Percentiles rank a stretch among this genome's conserved stretches.
These are phyloP conservation scores for Capsaspora owczarzaki DNA, from an alignment of 78 protist genomes.

Conservation along the genomic window DNA sequence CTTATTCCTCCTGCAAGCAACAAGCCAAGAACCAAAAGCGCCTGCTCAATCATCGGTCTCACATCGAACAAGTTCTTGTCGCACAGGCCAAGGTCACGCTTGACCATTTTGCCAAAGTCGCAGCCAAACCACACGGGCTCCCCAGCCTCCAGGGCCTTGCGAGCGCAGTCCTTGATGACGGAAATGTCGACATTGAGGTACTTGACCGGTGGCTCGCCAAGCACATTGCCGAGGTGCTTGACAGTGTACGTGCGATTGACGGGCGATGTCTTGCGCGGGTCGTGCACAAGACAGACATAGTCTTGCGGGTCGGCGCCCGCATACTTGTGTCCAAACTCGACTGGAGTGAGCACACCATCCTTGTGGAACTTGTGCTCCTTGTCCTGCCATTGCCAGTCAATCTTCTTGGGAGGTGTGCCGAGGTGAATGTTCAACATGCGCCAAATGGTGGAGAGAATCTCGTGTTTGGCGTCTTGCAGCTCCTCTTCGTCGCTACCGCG, in stretches of 20 bases:
- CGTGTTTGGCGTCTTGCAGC: no score
- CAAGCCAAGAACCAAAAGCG: no score
- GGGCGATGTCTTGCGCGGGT: slow-evolving; percentile 11
- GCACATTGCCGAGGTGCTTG: slow-evolving; percentile 10
- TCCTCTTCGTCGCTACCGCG: no score
- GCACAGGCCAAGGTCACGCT: neutral
- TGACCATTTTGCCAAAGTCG: neutral
- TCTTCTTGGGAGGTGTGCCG: slow-evolving; percentile 15
- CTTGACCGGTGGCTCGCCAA: neutral
- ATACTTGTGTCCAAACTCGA: neutral
- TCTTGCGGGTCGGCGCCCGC: neutral
- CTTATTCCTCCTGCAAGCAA: no score
- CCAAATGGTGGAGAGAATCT: neutral
- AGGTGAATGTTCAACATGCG: slow-evolving; percentile 14
- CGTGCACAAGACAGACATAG: slow-evolving; percentile 24
- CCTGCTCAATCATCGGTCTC: no score
- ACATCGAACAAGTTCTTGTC: neutral
- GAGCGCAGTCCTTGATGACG: neutral
- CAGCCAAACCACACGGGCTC: slow-evolving; percentile 32
- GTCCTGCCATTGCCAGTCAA: neutral
- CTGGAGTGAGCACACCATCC: slow-evolving; percentile 4
- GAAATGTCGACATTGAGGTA: slow-evolving; percentile 20
- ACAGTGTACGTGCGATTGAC: neutral
- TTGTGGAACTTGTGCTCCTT: slow-evolving; percentile 14
- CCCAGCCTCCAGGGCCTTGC: neutral